Base-by-base conservation (phyloP, 2,329 filamentous ascomycete genomes). In the Sarocladium oryzae region DNA sequence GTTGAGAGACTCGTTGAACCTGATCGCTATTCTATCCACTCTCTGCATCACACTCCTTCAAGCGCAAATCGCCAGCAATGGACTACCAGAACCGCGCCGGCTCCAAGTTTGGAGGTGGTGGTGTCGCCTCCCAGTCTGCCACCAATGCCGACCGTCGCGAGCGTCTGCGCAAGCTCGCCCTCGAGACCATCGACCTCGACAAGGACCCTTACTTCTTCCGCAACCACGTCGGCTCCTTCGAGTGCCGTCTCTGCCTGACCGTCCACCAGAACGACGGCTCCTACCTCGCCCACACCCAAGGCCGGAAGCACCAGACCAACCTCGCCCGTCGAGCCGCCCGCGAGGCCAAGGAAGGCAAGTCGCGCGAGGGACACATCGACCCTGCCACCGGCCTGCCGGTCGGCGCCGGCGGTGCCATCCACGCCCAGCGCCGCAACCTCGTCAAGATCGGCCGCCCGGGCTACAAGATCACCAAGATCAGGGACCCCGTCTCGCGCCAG, bases 121-220 rank as follows among this genome's bases (percentile, higher is more conserved):
- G 93, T 69, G 91, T 97, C 61, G 93, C 93, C 68, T 96, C 91
- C 5, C 84, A 89, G 64, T 91, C 86, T 62, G 89, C 90, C 53
- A 95, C 90, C 56, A 97, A 97, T 70, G 92, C 93, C 58, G 93
- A 97, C 79, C 89, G 93, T 54, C 89, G 93, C 67, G 93, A 99
- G 71, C 91, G 93, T 56, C 86, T 99, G 35, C 90, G 92, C 69
- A 96, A 96, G 75, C 90, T 99, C 65, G 93, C 93, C 53, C 88
- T 99, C 64, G 93, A 99, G 74, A 95, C 90, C 52, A 99, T 99
- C 77, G 92, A 97, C 75, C 88, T 97, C 56, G 93, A 97, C 73
- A 97, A 96, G 74, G 93, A 99, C 73, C 93, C 93, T 0, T 99
- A 97, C 81, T 96, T 97, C 77, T 99, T 99, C 85, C 95, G 95